These are phyloP conservation scores for Chlamydomonas asymmetrica DNA, from an alignment of 139 green algal genomes.

Conservation along the genomic window DNA sequence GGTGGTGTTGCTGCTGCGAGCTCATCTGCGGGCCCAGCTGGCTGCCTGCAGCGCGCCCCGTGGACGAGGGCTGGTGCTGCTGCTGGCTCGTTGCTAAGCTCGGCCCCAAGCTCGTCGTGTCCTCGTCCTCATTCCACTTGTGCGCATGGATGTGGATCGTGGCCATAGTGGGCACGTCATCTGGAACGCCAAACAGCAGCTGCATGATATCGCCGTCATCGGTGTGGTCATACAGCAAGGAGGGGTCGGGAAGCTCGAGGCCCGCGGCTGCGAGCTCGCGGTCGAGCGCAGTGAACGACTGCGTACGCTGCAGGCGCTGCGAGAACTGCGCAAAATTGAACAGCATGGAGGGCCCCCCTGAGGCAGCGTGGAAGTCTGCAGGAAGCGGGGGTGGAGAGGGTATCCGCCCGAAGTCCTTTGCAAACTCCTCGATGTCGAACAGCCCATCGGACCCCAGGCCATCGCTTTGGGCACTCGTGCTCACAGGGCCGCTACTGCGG, in stretches of 20 bases:
- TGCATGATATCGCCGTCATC: constrained; percentile 58
- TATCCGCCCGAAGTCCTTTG: constrained; percentile 17
- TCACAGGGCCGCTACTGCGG: constrained; percentile 20
- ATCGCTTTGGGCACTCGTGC: neutral
- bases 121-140: constrained; percentile 33
- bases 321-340: constrained; percentile 60
- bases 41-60: too few species aligned
- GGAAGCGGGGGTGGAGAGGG: constrained; percentile 47
- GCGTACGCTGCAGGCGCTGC: constrained; percentile 34
- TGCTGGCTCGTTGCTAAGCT: too few species aligned
- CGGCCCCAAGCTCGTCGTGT: neutral
- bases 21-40: too few species aligned
- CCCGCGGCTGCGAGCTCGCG: constrained; percentile 5
- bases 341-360: constrained; percentile 20
- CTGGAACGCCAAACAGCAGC: constrained; percentile 55
- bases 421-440: constrained; percentile 35
- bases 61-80: too few species aligned
- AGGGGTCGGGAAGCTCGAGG: neutral
- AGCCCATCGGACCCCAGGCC: constrained; percentile 12
- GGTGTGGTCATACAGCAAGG: constrained; percentile 33
- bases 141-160: constrained; percentile 56
- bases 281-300: constrained; percentile 14
- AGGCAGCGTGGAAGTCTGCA: constrained; percentile 32
- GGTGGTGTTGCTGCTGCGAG: too few species aligned
- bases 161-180: constrained; percentile 53